Evolutionary conservation across 331 rosid species (phyloP).

Genomic region (Quercus phellos): DNA sequence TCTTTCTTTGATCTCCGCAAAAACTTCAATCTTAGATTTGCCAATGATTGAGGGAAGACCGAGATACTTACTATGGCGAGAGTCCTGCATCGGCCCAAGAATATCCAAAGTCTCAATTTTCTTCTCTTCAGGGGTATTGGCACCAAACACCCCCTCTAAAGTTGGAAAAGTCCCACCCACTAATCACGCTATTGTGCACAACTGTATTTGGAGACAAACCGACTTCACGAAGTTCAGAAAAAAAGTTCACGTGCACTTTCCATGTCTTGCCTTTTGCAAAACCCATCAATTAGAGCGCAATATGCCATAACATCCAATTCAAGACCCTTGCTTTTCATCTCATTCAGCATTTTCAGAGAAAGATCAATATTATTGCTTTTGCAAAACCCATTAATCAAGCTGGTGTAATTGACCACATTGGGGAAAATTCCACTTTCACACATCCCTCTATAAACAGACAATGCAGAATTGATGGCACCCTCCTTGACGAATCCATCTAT

Average conservation of each 20-base stretch:
- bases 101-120: too few relatives aligned
- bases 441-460: slow-evolving; percentile 49
- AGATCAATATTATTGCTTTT: slow-evolving; percentile 47
- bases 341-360: slow-evolving; percentile 57
- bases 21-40: too few relatives aligned
- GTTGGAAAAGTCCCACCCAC: slow-evolving; percentile 17
- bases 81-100: too few relatives aligned
- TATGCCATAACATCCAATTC: slow-evolving; percentile 55
- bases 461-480: slow-evolving; percentile 49
- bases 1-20: too few relatives aligned
- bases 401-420: slow-evolving; percentile 52
- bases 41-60: too few relatives aligned
- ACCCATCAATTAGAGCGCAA: slow-evolving; percentile 51
- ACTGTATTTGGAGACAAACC: slow-evolving; percentile 66
- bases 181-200: slow-evolving; percentile 64
- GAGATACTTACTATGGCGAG: too few relatives aligned
- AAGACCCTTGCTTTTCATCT: slow-evolving; percentile 57
- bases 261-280: slow-evolving; percentile 77
- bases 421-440: slow-evolving; percentile 52
- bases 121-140: too few relatives aligned
- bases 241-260: slow-evolving; percentile 44
- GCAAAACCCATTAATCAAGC: slow-evolving; percentile 57
- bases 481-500: slow-evolving; percentile 64
- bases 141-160: too few relatives aligned
- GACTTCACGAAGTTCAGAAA: slow-evolving; percentile 50